These are phyloP conservation scores for Fraxinus velutina DNA, from an alignment of 305 asterid species.

Conservation along the genomic window DNA sequence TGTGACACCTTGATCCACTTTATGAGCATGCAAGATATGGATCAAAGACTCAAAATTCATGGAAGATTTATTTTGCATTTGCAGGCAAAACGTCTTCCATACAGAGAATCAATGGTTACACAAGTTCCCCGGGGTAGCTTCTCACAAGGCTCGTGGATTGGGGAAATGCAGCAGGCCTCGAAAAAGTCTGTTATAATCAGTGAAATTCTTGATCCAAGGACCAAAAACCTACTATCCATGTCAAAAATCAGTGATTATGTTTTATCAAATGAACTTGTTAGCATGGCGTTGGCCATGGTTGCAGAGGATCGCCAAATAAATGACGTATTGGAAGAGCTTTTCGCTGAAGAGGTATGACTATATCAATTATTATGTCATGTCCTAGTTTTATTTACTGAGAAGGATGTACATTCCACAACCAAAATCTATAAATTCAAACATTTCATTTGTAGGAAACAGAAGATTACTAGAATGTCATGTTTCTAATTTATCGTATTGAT, in stretches of 20 bases:
- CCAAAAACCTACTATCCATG: constrained; percentile 80
- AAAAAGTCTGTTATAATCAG: constrained; percentile 84
- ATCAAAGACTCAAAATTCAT: neutral
- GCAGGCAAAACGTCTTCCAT: constrained; percentile 94
- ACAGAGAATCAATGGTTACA: constrained; percentile 60
- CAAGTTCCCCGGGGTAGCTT: constrained; percentile 59
- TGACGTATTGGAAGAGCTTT: constrained; percentile 80
- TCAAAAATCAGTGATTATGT: constrained; percentile 89
- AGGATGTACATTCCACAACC: neutral
- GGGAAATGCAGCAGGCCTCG: constrained; percentile 97
- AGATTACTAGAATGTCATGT: neutral
- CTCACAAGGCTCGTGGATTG: constrained; percentile 92
- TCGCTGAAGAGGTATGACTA: constrained; percentile 74
- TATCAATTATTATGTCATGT: neutral
- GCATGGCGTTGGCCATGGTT: constrained; percentile 97
- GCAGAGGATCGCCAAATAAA: constrained; percentile 95
- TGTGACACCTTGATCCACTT: neutral
- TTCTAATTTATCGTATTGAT: neutral
- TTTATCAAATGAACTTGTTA: constrained; percentile 83
- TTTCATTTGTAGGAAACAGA: neutral
- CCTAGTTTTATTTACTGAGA: neutral
- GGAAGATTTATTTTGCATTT: constrained; percentile 22
- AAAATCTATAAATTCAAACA: neutral
- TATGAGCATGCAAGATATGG: neutral
- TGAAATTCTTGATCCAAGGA: constrained; percentile 93